These are phyloP conservation scores for Tylopilus subfusipes DNA, from an alignment of 768 basidiomycete genomes.

Conservation along the genomic window DNA sequence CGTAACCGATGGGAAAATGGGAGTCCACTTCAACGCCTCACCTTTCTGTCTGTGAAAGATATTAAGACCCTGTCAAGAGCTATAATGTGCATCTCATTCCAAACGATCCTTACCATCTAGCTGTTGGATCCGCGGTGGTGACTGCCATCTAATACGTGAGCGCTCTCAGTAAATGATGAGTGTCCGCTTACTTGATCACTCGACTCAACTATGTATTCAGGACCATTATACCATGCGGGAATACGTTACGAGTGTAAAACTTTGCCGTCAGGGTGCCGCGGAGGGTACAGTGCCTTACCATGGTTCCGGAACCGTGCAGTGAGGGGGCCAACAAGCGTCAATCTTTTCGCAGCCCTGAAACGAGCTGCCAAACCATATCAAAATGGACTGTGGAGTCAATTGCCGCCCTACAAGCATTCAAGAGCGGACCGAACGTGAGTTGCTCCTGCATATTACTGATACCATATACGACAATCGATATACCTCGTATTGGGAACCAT, in stretches of 20 bases:
- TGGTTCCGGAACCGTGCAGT: constrained; percentile 28
- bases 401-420: constrained; percentile 5
- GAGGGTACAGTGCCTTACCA: constrained; percentile 12
- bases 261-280: constrained; percentile 19
- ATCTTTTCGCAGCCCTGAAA: constrained; percentile 20
- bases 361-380: neutral
- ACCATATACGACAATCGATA: constrained; percentile 22
- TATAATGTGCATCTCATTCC: neutral
- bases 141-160: neutral
- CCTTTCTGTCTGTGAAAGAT: neutral
- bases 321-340: constrained; percentile 16
- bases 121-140: neutral
- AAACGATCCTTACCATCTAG: neutral
- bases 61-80: neutral
- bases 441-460: constrained; percentile 13
- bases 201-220: constrained; percentile 1
- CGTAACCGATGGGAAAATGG: too few species aligned
- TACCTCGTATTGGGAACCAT: constrained; percentile 22
- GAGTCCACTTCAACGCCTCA: neutral
- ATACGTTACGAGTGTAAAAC: constrained; percentile 5
- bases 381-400: constrained; percentile 5
- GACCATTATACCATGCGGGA: constrained; percentile 3
- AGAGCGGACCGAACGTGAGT: constrained; percentile 16
- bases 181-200: constrained; percentile 2
- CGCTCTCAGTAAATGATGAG: neutral